Percentiles rank a stretch among this genome's conserved stretches.
Evolutionary conservation across 169 alveolate genomes (phyloP).

Genomic region (Sarcocystis neurona): DNA sequence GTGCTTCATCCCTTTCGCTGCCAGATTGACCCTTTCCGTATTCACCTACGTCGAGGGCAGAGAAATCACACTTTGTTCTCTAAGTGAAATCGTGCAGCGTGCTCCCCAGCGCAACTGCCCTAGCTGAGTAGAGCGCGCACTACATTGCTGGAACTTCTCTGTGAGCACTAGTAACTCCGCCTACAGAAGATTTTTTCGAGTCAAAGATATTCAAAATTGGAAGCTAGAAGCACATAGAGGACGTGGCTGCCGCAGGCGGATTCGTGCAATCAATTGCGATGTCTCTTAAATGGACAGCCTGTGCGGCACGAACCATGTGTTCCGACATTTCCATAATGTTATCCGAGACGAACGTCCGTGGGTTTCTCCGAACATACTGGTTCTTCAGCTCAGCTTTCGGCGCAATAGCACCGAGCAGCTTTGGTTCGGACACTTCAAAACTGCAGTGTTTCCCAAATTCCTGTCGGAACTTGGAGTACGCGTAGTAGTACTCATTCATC

Average conservation of each 20-base stretch:
- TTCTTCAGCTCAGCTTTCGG: slow-evolving; percentile 55
- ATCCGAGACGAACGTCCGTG: slow-evolving; percentile 79
- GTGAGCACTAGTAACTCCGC: too few species aligned
- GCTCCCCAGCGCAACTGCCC: too few species aligned
- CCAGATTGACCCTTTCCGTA: slow-evolving; percentile 84
- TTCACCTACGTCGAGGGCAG: slow-evolving; percentile 70
- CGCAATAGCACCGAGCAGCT: slow-evolving; percentile 59
- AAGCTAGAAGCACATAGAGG: too few species aligned
- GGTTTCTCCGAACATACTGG: slow-evolving; percentile 72
- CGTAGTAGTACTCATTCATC: slow-evolving; percentile 70
- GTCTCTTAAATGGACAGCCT: background rate
- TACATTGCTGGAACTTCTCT: too few species aligned
- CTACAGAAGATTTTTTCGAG: too few species aligned
- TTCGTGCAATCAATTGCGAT: too few species aligned
- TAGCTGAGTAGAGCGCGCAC: too few species aligned
- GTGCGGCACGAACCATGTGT: slow-evolving; percentile 80
- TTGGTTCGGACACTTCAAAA: slow-evolving; percentile 63
- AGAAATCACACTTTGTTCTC: too few species aligned
- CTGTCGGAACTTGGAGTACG: slow-evolving; percentile 71
- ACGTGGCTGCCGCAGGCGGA: too few species aligned
- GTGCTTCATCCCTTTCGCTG: slow-evolving; percentile 85
- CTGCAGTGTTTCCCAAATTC: slow-evolving; percentile 70
- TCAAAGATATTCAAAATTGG: too few species aligned
- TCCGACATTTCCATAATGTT: slow-evolving; percentile 84
- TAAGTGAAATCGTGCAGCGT: too few species aligned